A percentile compares a stretch with the other conserved stretches of the same genome.
Conservation (phyloP, 2,329 filamentous ascomycete genomes). For the Penicillium vulpinum region DNA sequence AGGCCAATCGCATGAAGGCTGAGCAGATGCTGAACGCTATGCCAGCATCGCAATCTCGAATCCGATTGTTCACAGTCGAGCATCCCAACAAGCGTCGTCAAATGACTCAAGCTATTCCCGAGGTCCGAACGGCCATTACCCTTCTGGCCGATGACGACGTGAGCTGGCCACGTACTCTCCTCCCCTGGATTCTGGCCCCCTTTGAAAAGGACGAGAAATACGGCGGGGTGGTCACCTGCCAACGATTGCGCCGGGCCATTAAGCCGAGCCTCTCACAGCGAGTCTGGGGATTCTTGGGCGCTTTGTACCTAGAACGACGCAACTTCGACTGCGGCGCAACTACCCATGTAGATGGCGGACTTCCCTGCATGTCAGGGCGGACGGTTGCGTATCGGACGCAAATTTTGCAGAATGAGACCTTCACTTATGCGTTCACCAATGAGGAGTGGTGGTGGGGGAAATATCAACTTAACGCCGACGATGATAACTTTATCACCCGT, state of each 20-base stretch:
- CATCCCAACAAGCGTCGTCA: constrained; percentile 96
- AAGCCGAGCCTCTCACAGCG: constrained; percentile 59
- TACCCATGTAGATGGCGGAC: constrained; percentile 89
- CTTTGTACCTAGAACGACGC: constrained; percentile 86
- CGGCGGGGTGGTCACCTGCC: constrained; percentile 89
- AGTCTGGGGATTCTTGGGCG: constrained; percentile 85
- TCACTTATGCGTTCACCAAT: constrained; percentile 85
- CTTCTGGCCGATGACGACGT: constrained; percentile 96
- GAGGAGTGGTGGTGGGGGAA: constrained; percentile 78
- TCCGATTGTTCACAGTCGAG: constrained; percentile 72
- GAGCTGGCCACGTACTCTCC: constrained; percentile 80
- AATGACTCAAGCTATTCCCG: constrained; percentile 85
- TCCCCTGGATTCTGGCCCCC: constrained; percentile 89
- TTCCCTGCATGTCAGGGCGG: constrained; percentile 94
- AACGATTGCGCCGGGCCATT: constrained; percentile 73
- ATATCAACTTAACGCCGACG: constrained; percentile 90
- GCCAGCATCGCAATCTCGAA: constrained; percentile 61
- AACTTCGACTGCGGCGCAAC: constrained; percentile 98
- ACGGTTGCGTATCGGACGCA: constrained; percentile 89
- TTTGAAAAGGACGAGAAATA: constrained; percentile 77
- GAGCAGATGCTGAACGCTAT: constrained; percentile 59
- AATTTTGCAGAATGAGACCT: constrained; percentile 81
- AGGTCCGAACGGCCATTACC: constrained; percentile 79
- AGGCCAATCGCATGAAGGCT: constrained; percentile 71
- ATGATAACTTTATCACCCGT: constrained; percentile 96